A percentile compares a stretch with the other conserved stretches of the same genome.
These are phyloP conservation scores for Peziza echinospora DNA, from an alignment of 495 filamentous ascomycete genomes.

Conservation along the genomic window DNA sequence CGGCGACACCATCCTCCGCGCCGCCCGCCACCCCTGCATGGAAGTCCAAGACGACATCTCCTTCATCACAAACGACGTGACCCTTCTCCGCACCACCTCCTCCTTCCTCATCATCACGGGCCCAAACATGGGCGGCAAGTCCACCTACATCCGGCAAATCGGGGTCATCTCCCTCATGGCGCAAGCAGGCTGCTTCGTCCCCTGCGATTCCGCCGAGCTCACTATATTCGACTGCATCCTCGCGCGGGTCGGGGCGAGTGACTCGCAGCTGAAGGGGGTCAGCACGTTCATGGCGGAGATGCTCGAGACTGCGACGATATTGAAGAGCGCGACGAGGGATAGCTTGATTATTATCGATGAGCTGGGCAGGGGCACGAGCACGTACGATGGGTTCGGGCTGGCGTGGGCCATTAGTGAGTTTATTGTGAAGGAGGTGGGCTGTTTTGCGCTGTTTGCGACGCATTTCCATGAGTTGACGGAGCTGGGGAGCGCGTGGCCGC, in stretches of 20 bases:
- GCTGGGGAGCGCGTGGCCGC: conserved; percentile 57
- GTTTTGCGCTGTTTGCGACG: conserved; percentile 84
- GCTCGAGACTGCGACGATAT: conserved; percentile 95
- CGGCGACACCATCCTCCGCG: conserved; percentile 75
- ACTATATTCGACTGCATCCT: conserved; percentile 98
- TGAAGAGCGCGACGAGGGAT: conserved; percentile 86
- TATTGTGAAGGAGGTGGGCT: conserved; percentile 84
- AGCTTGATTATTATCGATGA: conserved; percentile 97
- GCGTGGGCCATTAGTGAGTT: conserved; percentile 98
- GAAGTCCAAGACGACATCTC: conserved; percentile 97
- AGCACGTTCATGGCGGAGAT: conserved; percentile 99
- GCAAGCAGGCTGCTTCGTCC: conserved; percentile 91
- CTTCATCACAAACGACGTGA: conserved; percentile 96
- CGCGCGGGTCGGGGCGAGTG: conserved; percentile 82
- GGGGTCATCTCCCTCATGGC: conserved; percentile 96
- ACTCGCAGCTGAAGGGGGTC: conserved; percentile 92
- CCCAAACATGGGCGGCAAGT: conserved; percentile 98
- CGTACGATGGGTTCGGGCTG: conserved; percentile 94
- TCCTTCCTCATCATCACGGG: conserved; percentile 95
- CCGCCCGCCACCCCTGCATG: conserved; percentile 94
- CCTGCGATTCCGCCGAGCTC: conserved; percentile 70
- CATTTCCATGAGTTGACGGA: conserved; percentile 98
- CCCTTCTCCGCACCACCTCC: conserved; percentile 53
- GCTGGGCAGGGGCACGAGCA: conserved; percentile 91
- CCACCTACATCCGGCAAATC: conserved; percentile 94